Conservation (phyloP, 1,284 basidiomycete genomes). For the Cryptococcus neoformans region DNA sequence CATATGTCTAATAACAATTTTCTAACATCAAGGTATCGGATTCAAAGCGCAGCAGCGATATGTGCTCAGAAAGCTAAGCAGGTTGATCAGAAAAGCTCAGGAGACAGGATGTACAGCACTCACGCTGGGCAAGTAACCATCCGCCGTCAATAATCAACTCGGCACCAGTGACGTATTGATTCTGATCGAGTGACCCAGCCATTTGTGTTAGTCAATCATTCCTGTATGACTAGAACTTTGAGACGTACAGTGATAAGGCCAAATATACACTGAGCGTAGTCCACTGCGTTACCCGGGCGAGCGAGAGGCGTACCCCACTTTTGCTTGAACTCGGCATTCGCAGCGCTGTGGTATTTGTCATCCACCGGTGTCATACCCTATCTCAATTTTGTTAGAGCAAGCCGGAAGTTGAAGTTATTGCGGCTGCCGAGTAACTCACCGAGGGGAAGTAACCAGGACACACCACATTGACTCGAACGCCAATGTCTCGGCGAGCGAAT, state of each 20-base stretch:
- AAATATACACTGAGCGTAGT: constrained; percentile 45
- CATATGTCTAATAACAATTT: no score
- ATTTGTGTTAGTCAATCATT: neutral
- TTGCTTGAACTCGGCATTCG: constrained; percentile 23
- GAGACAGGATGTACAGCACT: constrained; percentile 3
- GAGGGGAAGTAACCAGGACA: constrained; percentile 44
- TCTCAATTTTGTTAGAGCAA: neutral
- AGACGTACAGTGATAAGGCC: constrained; percentile 33
- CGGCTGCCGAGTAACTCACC: constrained; percentile 11
- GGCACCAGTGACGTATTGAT: constrained; percentile 44
- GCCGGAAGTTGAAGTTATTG: neutral
- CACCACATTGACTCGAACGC: constrained; percentile 40
- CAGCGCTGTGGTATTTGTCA: constrained; percentile 10
- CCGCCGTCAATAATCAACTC: constrained; percentile 46
- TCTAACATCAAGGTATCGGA: no score
- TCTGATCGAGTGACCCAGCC: constrained; percentile 10
- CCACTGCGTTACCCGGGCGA: constrained; percentile 39
- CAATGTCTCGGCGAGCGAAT: constrained; percentile 32
- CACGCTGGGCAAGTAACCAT: constrained; percentile 40
- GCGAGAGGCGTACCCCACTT: constrained; percentile 42
- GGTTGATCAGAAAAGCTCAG: no score
- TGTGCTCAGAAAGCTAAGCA: no score
- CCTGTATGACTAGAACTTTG: neutral
- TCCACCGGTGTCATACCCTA: constrained; percentile 42
- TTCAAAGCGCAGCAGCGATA: no score